Conservation (phyloP, 2,329 filamentous ascomycete genomes). For the Rugonectria rugulosa region DNA sequence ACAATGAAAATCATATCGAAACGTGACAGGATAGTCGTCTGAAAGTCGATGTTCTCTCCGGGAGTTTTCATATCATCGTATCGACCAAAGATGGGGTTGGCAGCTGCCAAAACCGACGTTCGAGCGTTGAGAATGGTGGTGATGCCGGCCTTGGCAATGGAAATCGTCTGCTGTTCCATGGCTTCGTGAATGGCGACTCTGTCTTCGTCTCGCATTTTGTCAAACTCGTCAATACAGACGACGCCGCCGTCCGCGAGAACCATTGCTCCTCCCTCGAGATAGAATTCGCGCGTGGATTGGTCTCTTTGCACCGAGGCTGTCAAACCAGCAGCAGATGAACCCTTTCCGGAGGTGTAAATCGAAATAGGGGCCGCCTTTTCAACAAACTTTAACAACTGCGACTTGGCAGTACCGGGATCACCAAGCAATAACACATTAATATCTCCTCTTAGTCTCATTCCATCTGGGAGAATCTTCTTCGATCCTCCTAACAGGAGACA, state of each 20-base stretch:
- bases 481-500: slow-evolving; percentile 93
- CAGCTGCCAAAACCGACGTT: slow-evolving; percentile 93
- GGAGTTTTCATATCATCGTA: slow-evolving; percentile 99
- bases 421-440: slow-evolving; percentile 97
- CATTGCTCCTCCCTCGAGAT: slow-evolving; percentile 98
- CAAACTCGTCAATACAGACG: slow-evolving; percentile 98
- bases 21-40: slow-evolving; percentile 96
- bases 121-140: slow-evolving; percentile 97
- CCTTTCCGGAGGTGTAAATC: slow-evolving; percentile 98
- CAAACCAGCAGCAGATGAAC: slow-evolving; percentile 95
- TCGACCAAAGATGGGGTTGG: slow-evolving; percentile 96
- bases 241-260: slow-evolving; percentile 96
- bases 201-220: slow-evolving; percentile 99
- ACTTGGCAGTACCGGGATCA: slow-evolving; percentile 98
- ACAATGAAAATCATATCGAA: slow-evolving; percentile 99
- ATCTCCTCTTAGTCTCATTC: slow-evolving; percentile 96
- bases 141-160: slow-evolving; percentile 97
- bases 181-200: slow-evolving; percentile 98
- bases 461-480: slow-evolving; percentile 96
- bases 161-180: slow-evolving; percentile 99
- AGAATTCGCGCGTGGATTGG: slow-evolving; percentile 91
- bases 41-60: slow-evolving; percentile 98
- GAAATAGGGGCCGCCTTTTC: slow-evolving; percentile 96
- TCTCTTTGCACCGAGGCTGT: slow-evolving; percentile 97
- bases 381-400: slow-evolving; percentile 95